Evolutionary conservation across 352 stramenopile species (phyloP).

Genomic region (Globisporangium heterothallicum): DNA sequence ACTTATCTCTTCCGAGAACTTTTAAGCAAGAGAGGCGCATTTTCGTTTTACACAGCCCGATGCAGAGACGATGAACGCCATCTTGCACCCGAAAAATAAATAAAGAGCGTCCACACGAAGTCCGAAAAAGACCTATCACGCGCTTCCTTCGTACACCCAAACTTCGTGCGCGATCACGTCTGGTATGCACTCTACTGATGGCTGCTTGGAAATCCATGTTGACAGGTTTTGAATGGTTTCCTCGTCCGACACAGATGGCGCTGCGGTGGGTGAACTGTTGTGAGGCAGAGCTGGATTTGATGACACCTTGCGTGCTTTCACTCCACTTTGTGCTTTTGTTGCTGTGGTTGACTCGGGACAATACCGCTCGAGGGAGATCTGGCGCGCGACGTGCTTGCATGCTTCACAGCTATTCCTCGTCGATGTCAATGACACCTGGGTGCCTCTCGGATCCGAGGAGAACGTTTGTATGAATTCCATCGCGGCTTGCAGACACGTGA

Average conservation of each 20-base stretch:
- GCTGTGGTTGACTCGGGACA: background rate
- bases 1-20: conserved; percentile 89
- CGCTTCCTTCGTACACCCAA: background rate
- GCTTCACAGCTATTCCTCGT: background rate
- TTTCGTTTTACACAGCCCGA: background rate
- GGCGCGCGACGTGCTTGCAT: conserved; percentile 81
- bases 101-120: background rate
- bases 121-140: background rate
- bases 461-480: conserved; percentile 22
- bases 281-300: background rate
- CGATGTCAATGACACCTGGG: background rate
- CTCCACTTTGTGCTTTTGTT: background rate
- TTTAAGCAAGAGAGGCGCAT: conserved; percentile 25
- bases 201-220: background rate
- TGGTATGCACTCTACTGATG: background rate
- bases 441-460: background rate
- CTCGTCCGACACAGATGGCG: background rate
- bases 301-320: background rate
- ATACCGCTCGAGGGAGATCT: background rate
- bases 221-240: background rate
- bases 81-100: background rate
- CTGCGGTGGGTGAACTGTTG: background rate
- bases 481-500: conserved; percentile 23
- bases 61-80: background rate
- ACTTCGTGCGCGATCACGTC: background rate